Conservation (phyloP, 768 basidiomycete genomes). For the Pleurotus platypus region DNA sequence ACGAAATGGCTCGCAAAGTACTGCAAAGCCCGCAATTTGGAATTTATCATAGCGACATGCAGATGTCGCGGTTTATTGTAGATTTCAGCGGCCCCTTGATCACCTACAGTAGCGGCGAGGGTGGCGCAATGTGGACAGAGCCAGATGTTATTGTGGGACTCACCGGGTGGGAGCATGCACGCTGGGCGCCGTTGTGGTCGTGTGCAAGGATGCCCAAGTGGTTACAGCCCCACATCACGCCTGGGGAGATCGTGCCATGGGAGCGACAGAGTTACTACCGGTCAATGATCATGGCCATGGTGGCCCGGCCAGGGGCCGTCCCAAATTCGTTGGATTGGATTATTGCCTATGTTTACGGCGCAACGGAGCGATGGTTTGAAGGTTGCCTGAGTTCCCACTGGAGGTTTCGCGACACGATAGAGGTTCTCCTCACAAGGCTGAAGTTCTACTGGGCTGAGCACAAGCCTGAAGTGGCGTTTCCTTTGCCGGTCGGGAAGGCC, state of each 20-base stretch:
- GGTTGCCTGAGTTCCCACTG: conserved; percentile 22
- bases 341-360: conserved; percentile 22
- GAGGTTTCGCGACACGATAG: conserved; percentile 18
- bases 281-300: conserved; percentile 16
- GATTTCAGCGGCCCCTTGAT: conserved; percentile 4
- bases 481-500: conserved; percentile 8
- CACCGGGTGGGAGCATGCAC: conserved; percentile 27
- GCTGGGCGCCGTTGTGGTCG: conserved; percentile 26
- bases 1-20: conserved; percentile 18
- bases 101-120: neutral
- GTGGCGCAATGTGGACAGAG: conserved; percentile 10
- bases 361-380: conserved; percentile 28
- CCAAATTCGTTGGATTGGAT: conserved; percentile 18
- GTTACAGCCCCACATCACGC: conserved; percentile 15
- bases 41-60: conserved; percentile 24
- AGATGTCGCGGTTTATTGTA: conserved; percentile 25
- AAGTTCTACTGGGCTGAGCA: conserved; percentile 18
- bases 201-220: conserved; percentile 26
- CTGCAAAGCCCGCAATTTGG: conserved; percentile 21
- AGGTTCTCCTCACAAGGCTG: conserved; percentile 19
- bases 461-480: conserved; percentile 21
- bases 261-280: conserved; percentile 20
- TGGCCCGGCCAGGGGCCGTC: conserved; percentile 13
- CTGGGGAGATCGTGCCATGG: conserved; percentile 19
- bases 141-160: conserved; percentile 12